Evolutionary conservation across 169 alveolate species (phyloP).

Genomic region (Eimeria acervulina): DNA sequence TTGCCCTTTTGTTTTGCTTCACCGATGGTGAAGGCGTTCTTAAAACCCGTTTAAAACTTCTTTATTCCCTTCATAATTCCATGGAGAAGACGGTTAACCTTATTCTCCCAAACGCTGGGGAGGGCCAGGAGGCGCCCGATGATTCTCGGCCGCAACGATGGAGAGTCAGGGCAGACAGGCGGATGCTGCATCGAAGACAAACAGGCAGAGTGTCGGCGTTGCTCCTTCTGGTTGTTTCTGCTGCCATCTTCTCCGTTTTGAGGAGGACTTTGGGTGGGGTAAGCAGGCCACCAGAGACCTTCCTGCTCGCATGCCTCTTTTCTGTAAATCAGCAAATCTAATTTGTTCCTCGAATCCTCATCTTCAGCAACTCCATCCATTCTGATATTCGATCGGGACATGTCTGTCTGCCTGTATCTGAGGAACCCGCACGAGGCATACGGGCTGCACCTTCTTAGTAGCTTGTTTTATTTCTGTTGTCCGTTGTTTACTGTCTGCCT

Average conservation of each 20-base stretch:
- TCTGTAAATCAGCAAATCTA: neutral
- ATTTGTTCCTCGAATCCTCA: neutral
- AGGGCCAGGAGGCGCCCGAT: neutral
- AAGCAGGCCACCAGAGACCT: neutral
- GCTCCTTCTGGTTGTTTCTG: neutral
- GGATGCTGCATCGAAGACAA: neutral
- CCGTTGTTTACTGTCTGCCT: neutral
- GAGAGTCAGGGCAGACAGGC: neutral
- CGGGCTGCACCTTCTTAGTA: too few relatives aligned
- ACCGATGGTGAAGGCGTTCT: too few relatives aligned
- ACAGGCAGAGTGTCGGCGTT: neutral
- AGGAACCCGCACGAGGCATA: neutral
- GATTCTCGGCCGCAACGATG: neutral
- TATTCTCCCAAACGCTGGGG: neutral
- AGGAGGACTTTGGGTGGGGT: neutral
- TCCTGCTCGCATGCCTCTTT: neutral
- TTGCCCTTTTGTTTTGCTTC: neutral
- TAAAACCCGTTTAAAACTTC: neutral
- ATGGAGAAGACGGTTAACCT: neutral
- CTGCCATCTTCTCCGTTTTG: neutral
- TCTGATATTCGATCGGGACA: neutral
- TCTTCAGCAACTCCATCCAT: neutral
- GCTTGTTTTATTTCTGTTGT: neutral
- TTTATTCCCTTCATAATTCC: neutral
- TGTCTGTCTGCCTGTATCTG: neutral